Conservation (phyloP, 2,329 filamentous ascomycete species). For the Phialophora macrospora region DNA sequence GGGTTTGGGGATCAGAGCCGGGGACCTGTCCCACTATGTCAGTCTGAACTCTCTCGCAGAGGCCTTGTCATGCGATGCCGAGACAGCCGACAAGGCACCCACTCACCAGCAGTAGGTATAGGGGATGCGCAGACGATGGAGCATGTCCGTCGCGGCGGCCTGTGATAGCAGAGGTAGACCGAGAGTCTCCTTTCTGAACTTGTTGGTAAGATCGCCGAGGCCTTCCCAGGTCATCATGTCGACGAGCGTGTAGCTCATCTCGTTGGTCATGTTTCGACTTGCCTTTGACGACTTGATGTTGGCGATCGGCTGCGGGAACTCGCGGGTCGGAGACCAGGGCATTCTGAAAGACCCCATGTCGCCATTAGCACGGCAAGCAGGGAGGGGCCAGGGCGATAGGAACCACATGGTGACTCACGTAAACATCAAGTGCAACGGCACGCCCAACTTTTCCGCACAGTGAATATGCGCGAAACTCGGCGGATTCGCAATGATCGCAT, state of each 20-base stretch:
- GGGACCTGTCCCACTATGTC: conserved; percentile 65
- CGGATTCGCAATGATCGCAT: conserved; percentile 86
- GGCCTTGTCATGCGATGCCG: neutral
- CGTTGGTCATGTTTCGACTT: conserved; percentile 76
- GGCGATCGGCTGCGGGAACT: conserved; percentile 83
- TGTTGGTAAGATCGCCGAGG: conserved; percentile 86
- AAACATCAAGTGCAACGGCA: conserved; percentile 86
- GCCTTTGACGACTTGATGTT: conserved; percentile 79
- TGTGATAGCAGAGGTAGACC: conserved; percentile 77
- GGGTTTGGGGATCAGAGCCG: conserved; percentile 77
- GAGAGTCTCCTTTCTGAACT: conserved; percentile 75
- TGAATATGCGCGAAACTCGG: conserved; percentile 78
- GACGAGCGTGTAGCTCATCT: conserved; percentile 79
- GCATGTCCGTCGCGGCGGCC: conserved; percentile 80
- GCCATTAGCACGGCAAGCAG: neutral
- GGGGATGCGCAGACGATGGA: conserved; percentile 75
- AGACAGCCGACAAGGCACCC: neutral
- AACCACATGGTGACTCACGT: conserved; percentile 78
- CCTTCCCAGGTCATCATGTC: conserved; percentile 96
- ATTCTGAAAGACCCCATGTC: conserved; percentile 60
- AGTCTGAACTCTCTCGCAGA: neutral
- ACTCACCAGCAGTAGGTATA: conserved; percentile 91
- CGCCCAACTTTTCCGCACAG: conserved; percentile 76
- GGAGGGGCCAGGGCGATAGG: conserved; percentile 46
- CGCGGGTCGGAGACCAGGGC: conserved; percentile 85